Percentiles rank a stretch among this genome's conserved stretches.
These are phyloP conservation scores for Pelargonium citronellum DNA, from an alignment of 441 rosid genomes.

Conservation along the genomic window DNA sequence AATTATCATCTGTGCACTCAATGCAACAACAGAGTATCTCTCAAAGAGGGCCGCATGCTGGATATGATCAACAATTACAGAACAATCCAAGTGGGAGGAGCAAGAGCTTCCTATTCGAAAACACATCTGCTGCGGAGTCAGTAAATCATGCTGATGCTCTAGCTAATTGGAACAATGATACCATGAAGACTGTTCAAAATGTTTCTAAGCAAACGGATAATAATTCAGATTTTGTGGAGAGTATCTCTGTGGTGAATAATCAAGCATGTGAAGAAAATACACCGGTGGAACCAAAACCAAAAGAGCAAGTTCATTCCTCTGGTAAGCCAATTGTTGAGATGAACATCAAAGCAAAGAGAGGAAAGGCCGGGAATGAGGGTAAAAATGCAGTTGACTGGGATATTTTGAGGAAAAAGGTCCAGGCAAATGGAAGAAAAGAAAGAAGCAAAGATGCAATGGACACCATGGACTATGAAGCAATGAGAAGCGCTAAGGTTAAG, in stretches of 20 bases:
- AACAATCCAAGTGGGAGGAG: constrained; percentile 30
- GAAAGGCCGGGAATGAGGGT: constrained; percentile 37
- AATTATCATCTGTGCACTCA: constrained; percentile 27
- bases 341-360: constrained; percentile 43
- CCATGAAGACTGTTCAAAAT: constrained; percentile 27
- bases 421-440: constrained; percentile 38
- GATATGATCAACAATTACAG: constrained; percentile 26
- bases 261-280: constrained; percentile 25
- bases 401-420: constrained; percentile 50
- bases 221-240: constrained; percentile 26
- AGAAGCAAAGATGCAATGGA: constrained; percentile 56
- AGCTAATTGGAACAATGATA: constrained; percentile 27
- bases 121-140: constrained; percentile 25
- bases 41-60: constrained; percentile 19
- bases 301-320: constrained; percentile 30
- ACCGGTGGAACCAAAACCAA: constrained; percentile 23
- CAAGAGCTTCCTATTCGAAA: constrained; percentile 30
- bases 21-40: constrained; percentile 24
- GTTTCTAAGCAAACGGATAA: constrained; percentile 27
- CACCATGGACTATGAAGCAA: constrained; percentile 80
- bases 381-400: constrained; percentile 76
- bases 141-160: constrained; percentile 30
- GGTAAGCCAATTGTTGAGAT: constrained; percentile 29
- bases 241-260: constrained; percentile 26
- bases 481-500: constrained; percentile 48